These are phyloP conservation scores for Cyclotella cryptica DNA, from an alignment of 108 stramenopile species.

Conservation along the genomic window DNA sequence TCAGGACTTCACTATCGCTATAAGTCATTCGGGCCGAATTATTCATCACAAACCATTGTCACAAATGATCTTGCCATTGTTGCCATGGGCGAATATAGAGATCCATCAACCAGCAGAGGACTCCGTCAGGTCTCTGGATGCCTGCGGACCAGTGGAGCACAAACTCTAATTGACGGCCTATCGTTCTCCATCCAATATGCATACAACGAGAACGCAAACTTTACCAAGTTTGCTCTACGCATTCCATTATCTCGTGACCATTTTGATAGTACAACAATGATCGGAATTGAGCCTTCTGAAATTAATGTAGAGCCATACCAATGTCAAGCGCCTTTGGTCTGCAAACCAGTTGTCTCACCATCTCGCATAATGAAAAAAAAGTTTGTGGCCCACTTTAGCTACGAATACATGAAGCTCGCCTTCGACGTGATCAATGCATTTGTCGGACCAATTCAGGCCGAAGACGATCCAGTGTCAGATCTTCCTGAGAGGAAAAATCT, in stretches of 20 bases:
- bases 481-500: slow-evolving; percentile 18
- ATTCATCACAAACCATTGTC: slow-evolving; percentile 76
- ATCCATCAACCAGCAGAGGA: slow-evolving; percentile 34
- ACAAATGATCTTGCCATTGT: slow-evolving; percentile 68
- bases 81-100: slow-evolving; percentile 42
- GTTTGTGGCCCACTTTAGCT: slow-evolving; percentile 67
- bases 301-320: slow-evolving; percentile 60
- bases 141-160: slow-evolving; percentile 35
- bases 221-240: slow-evolving; percentile 50
- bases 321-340: slow-evolving; percentile 62
- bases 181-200: slow-evolving; percentile 76
- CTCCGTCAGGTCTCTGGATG: slow-evolving; percentile 54
- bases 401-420: slow-evolving; percentile 67
- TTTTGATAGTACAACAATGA: slow-evolving; percentile 31
- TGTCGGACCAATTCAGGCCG: slow-evolving; percentile 38
- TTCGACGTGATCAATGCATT: slow-evolving; percentile 45
- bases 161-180: slow-evolving; percentile 73
- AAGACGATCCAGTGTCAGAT: slow-evolving; percentile 21
- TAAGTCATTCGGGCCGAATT: slow-evolving; percentile 62
- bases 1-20: slow-evolving; percentile 81
- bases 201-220: slow-evolving; percentile 60
- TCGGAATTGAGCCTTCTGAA: slow-evolving; percentile 52
- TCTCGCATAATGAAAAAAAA: slow-evolving; percentile 53
- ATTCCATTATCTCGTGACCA: slow-evolving; percentile 61
- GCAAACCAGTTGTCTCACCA: slow-evolving; percentile 57